Percentiles rank a stretch among this genome's conserved stretches.
These are phyloP conservation scores for Cetraspora pellucida DNA, from an alignment of 192 early-diverging fungal species.

Conservation along the genomic window DNA sequence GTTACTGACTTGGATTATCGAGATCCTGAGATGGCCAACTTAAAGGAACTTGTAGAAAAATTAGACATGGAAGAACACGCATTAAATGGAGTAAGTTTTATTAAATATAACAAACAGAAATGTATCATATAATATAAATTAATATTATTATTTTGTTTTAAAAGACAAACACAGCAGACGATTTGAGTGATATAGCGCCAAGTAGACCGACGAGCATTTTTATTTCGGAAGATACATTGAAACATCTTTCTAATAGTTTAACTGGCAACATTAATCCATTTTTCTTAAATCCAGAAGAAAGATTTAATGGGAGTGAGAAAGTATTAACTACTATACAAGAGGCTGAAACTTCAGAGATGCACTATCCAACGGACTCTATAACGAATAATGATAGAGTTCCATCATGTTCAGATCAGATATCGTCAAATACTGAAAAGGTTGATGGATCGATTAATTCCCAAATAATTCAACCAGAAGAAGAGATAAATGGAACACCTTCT, in stretches of 20 bases:
- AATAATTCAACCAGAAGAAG: too few relatives aligned
- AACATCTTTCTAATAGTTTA: constrained; percentile 2
- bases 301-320: background rate
- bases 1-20: background rate
- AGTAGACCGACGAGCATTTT: constrained; percentile 4
- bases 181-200: background rate
- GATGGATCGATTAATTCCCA: too few relatives aligned
- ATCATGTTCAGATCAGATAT: too few relatives aligned
- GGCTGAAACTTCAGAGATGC: background rate
- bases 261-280: constrained; percentile 18
- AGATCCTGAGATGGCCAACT: background rate
- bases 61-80: constrained; percentile 14
- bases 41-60: constrained; percentile 13
- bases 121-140: background rate
- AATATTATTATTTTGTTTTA: background rate
- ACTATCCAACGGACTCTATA: background rate
- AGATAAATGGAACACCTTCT: too few relatives aligned
- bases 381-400: background rate
- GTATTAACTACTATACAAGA: constrained; percentile 10
- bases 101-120: background rate
- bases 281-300: constrained; percentile 12
- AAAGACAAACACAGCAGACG: background rate
- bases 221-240: constrained; percentile 22
- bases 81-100: background rate
- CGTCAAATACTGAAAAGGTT: too few relatives aligned